Evolutionary conservation across 2,329 filamentous ascomycete species (phyloP), one percentile per base, ranked within the genome.

Genomic region (Alternaria dauci): DNA sequence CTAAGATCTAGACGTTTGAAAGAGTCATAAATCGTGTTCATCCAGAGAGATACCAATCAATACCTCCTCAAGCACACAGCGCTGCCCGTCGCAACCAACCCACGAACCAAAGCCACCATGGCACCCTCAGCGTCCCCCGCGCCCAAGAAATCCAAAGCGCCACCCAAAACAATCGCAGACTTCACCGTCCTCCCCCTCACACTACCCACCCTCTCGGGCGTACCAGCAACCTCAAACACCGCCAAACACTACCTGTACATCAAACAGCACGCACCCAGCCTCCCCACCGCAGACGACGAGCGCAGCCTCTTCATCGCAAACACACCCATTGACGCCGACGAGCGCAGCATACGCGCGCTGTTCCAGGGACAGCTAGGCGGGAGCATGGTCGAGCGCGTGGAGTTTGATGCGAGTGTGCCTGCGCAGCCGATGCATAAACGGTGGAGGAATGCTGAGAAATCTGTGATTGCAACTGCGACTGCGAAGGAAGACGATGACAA

Each of bases 251-350:
- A 94, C 79, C 83, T 98, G 71, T 97, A 97, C 81, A 81, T 98
- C 56, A 92, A 92, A 67, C 88, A 88, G 56, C 94, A 98, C 79
- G 85, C 89, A 46, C 93, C 94, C 62, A 92, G 91, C 80, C 85
- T 69, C 20, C 65, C 75, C 25, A 74, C 71, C 11, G 88, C 91
- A 14, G 91, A 90, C 8, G 83, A 86, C 55, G 86, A 91, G 77
- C 89, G 94, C 69, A 93, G 91, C 62, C 85, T 99, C 18, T 99
- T 97, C 79, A 76, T 96, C n/a, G 91, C 94, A 65, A 98, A 99
- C 72, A 81, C 96, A 1, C 95, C 95, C 7, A 84, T 90, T 64
- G 94, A 97, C 75, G 89, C 92, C 60, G 96, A 92, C 5, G 89
- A 92, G 58, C 78, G 83, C 1, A 91, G 94, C 71, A 84, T 98